A percentile compares a stretch with the other conserved stretches of the same genome.
Conservation (phyloP, 192 early-diverging fungal genomes). For the Gorgonomyces haynaldii region DNA sequence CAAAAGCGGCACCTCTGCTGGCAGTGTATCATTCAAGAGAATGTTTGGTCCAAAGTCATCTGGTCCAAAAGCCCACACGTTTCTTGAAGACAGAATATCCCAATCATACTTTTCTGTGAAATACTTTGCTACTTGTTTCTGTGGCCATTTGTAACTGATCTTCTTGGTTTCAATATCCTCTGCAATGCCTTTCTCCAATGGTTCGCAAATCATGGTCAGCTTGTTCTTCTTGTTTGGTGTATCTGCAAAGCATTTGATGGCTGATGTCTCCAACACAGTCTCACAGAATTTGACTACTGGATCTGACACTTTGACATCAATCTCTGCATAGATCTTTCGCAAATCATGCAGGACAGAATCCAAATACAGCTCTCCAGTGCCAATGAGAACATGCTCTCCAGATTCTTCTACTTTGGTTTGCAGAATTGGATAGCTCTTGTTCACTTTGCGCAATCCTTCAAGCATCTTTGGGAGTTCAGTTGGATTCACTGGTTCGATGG, state of each 20-base stretch:
- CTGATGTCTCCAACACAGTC: constrained; percentile 86
- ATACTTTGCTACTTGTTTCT: constrained; percentile 57
- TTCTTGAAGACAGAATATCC: constrained; percentile 86
- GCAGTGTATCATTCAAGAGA: constrained; percentile 90
- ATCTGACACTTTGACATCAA: constrained; percentile 97
- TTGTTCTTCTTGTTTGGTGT: constrained; percentile 99
- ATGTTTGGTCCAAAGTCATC: constrained; percentile 85
- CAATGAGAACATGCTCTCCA: constrained; percentile 91
- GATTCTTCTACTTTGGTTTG: constrained; percentile 87
- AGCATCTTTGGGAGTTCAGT: constrained; percentile 97
- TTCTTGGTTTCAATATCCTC: constrained; percentile 80
- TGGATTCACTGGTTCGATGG: constrained; percentile 94
- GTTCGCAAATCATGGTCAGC: constrained; percentile 89
- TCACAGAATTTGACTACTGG: constrained; percentile 93
- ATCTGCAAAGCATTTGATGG: constrained; percentile 91
- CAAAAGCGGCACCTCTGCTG: constrained; percentile 53
- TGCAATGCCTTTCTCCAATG: constrained; percentile 79
- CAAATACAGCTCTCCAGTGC: constrained; percentile 90
- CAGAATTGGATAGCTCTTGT: constrained; percentile 85
- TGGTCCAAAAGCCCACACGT: constrained; percentile 98
- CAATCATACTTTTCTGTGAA: constrained; percentile 82
- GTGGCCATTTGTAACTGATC: constrained; percentile 62
- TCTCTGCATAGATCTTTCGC: constrained; percentile 83
- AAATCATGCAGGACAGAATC: constrained; percentile 96
- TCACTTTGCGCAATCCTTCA: constrained; percentile 89